Conservation (phyloP, 225 moss, liverwort and hornwort species). For the Climacium dendroides region DNA sequence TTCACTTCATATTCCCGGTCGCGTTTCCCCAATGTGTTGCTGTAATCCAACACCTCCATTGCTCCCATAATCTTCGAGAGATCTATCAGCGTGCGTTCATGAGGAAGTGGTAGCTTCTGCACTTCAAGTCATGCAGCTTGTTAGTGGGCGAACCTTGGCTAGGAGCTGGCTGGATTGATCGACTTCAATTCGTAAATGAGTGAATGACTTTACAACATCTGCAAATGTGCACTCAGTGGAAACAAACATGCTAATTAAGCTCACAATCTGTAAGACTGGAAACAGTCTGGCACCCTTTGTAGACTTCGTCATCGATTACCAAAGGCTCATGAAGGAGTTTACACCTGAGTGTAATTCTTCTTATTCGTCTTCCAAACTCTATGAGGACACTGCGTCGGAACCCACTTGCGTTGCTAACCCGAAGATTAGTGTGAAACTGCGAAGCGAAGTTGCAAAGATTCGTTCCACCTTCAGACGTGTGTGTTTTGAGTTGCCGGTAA, state of each 20-base stretch:
- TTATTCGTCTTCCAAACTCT: not conserved
- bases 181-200: not conserved
- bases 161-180: not conserved
- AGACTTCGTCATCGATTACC: not conserved
- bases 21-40: conserved; percentile 31
- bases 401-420: no score
- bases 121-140: not conserved
- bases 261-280: not conserved
- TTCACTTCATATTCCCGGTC: conserved; percentile 56
- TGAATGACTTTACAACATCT: not conserved
- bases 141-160: not conserved
- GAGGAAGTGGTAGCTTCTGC: not conserved
- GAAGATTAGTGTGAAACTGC: not conserved
- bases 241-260: not conserved
- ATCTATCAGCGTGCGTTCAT: not conserved
- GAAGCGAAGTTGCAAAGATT: not conserved
- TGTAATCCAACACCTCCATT: conserved; percentile 69
- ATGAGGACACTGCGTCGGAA: not conserved
- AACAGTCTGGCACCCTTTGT: not conserved
- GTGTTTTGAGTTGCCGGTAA: not conserved
- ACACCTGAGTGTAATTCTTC: not conserved
- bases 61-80: conserved; percentile 2
- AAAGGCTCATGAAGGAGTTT: not conserved
- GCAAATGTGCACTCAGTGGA: not conserved
- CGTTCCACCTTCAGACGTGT: not conserved